These are phyloP conservation scores for Aspergillus oerlinghausenensis DNA, from an alignment of 2,329 filamentous ascomycete genomes.

Conservation along the genomic window DNA sequence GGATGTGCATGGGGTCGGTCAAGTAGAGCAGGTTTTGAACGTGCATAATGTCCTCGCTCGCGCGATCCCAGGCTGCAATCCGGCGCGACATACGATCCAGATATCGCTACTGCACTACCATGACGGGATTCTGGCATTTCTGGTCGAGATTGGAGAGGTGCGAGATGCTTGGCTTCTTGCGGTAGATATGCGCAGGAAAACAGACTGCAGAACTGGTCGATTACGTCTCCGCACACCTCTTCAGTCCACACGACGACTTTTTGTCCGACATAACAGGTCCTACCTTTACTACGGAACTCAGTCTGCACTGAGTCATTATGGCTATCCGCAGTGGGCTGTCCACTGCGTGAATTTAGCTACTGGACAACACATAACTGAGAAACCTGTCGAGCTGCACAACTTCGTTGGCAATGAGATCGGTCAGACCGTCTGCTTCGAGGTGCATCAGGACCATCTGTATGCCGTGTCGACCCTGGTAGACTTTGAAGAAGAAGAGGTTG, in stretches of 20 bases:
- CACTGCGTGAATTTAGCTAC: conserved; percentile 48
- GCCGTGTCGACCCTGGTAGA: conserved; percentile 63
- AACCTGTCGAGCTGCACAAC: conserved; percentile 50
- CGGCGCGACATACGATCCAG: conserved; percentile 35
- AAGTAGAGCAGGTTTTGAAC: conserved; percentile 54
- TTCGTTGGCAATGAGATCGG: conserved; percentile 63
- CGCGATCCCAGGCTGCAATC: conserved; percentile 31
- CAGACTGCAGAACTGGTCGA: conserved; percentile 21
- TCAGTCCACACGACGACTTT: conserved; percentile 52
- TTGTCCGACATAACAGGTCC: conserved; percentile 60
- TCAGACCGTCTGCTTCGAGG: conserved; percentile 66
- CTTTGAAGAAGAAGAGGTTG: conserved; percentile 58
- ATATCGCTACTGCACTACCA: conserved; percentile 56
- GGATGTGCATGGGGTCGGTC: conserved; percentile 49
- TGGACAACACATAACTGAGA: conserved; percentile 38
- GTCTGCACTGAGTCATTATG: conserved; percentile 50
- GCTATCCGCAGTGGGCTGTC: conserved; percentile 60
- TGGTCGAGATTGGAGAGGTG: conserved; percentile 45
- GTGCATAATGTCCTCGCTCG: conserved; percentile 42
- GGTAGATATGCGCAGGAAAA: conserved; percentile 37
- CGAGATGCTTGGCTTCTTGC: conserved; percentile 52
- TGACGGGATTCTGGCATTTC: conserved; percentile 54
- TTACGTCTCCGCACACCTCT: conserved; percentile 43
- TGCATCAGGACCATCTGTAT: conserved; percentile 63
- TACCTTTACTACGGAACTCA: conserved; percentile 66